Evolutionary conservation across 352 stramenopile species (phyloP).

Genomic region (Halophytophthora polymorphica): DNA sequence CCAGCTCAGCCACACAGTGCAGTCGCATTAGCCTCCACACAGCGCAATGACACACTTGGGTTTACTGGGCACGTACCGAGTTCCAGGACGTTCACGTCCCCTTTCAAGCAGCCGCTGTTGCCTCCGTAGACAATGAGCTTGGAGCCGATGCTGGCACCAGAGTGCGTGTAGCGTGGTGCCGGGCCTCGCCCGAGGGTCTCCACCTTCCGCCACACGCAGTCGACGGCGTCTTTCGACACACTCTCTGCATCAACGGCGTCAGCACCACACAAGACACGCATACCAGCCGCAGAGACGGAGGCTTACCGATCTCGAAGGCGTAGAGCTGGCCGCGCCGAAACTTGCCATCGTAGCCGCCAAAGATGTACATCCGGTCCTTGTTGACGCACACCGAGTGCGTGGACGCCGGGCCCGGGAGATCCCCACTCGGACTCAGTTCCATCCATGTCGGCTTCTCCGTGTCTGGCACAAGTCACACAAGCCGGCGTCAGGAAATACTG

Average conservation of each 20-base stretch:
- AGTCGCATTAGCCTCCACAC: background rate
- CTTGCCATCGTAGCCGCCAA: constrained; percentile 63
- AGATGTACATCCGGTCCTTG: constrained; percentile 53
- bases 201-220: constrained; percentile 41
- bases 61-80: constrained; percentile 18
- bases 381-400: constrained; percentile 57
- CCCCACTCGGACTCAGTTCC: constrained; percentile 35
- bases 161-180: constrained; percentile 53
- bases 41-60: background rate
- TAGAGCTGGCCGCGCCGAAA: constrained; percentile 46
- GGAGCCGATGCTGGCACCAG: constrained; percentile 39
- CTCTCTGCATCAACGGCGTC: constrained; percentile 17
- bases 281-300: background rate
- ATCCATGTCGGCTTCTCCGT: constrained; percentile 41
- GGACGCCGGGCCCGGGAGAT: constrained; percentile 41
- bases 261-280: background rate
- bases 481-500: background rate
- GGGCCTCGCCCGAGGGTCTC: constrained; percentile 33
- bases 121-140: constrained; percentile 52
- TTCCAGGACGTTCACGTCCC: constrained; percentile 50
- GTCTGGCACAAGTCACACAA: constrained; percentile 19
- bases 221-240: constrained; percentile 27
- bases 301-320: constrained; percentile 39
- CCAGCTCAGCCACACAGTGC: background rate
- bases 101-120: constrained; percentile 60